A percentile compares a stretch with the other conserved stretches of the same genome.
Evolutionary conservation across 768 basidiomycete species (phyloP).

Genomic region (Steccherinum ochraceum): DNA sequence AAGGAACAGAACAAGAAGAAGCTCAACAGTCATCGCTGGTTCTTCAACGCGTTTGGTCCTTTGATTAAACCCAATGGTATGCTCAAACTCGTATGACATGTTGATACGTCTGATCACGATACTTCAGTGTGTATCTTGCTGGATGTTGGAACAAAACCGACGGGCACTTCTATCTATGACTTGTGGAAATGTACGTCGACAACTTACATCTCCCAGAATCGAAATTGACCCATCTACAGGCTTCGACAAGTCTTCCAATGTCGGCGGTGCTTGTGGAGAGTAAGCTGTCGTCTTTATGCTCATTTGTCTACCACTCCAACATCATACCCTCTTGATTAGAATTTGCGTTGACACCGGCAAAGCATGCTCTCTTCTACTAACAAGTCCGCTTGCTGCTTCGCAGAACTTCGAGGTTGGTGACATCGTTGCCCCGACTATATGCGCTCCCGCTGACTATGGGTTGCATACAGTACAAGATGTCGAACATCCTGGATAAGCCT

Average conservation of each 20-base stretch:
- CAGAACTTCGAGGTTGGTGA: constrained; percentile 82
- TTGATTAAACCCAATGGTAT: constrained; percentile 77
- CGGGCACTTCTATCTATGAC: constrained; percentile 90
- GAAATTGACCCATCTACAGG: constrained; percentile 19
- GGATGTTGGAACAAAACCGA: constrained; percentile 95
- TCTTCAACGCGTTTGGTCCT: constrained; percentile 94
- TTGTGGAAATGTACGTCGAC: constrained; percentile 77
- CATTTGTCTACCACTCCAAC: constrained; percentile 10
- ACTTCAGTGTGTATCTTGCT: constrained; percentile 75
- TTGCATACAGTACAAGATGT: constrained; percentile 76
- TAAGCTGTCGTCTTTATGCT: constrained; percentile 21
- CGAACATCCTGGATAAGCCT: constrained; percentile 93
- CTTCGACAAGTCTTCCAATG: constrained; percentile 78
- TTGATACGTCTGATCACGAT: neutral
- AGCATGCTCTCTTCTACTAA: constrained; percentile 64
- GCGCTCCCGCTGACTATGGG: too few relatives aligned
- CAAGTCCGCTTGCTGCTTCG: constrained; percentile 79
- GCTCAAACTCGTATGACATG: constrained; percentile 9
- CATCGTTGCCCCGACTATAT: neutral
- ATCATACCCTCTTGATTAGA: constrained; percentile 27
- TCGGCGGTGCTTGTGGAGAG: constrained; percentile 97
- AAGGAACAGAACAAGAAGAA: constrained; percentile 98
- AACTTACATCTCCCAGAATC: neutral
- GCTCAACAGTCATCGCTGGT: constrained; percentile 93
- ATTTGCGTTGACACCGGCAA: constrained; percentile 80